Percentiles rank a stretch among this genome's conserved stretches.
Conservation (phyloP, 805 yeast genomes). For the Sugiyamaella mastotermitis region DNA sequence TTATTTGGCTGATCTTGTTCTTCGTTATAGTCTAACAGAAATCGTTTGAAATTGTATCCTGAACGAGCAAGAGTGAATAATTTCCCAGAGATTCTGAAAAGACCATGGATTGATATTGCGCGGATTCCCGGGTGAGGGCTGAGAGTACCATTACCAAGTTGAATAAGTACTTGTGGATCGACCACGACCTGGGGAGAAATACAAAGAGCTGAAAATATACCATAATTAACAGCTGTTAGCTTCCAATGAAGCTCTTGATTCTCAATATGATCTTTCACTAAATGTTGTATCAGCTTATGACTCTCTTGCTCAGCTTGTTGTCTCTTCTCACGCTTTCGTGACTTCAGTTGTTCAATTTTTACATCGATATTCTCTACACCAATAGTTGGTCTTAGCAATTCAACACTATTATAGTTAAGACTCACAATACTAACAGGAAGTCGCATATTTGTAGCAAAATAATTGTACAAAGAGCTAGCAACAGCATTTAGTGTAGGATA, state of each 20-base stretch:
- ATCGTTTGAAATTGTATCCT: constrained; percentile 40
- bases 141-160: constrained; percentile 22
- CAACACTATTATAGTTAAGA: constrained; percentile 12
- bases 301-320: constrained; percentile 16
- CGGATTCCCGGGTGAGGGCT: constrained; percentile 60
- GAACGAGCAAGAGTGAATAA: constrained; percentile 39
- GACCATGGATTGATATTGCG: constrained; percentile 52
- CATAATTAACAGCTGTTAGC: constrained; percentile 15
- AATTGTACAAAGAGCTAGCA: constrained; percentile 48
- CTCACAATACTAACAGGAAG: constrained; percentile 37
- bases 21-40: constrained; percentile 31
- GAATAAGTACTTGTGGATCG: constrained; percentile 10
- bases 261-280: constrained; percentile 6
- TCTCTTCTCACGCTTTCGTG: constrained; percentile 16
- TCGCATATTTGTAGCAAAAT: constrained; percentile 36
- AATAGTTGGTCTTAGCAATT: constrained; percentile 15
- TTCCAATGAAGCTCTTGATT: constrained; percentile 20
- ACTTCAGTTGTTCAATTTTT: constrained; percentile 12
- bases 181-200: constrained; percentile 21
- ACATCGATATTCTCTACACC: constrained; percentile 12
- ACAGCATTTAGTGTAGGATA: constrained; percentile 46
- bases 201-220: constrained; percentile 18
- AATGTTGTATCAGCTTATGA: constrained; percentile 8
- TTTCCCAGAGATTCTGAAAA: constrained; percentile 47
- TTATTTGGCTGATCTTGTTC: constrained; percentile 33